A percentile compares a stretch with the other conserved stretches of the same genome.
Evolutionary conservation across 1,139 yeast genomes (phyloP).

Genomic region (Pneumocystis wakefieldiae): DNA sequence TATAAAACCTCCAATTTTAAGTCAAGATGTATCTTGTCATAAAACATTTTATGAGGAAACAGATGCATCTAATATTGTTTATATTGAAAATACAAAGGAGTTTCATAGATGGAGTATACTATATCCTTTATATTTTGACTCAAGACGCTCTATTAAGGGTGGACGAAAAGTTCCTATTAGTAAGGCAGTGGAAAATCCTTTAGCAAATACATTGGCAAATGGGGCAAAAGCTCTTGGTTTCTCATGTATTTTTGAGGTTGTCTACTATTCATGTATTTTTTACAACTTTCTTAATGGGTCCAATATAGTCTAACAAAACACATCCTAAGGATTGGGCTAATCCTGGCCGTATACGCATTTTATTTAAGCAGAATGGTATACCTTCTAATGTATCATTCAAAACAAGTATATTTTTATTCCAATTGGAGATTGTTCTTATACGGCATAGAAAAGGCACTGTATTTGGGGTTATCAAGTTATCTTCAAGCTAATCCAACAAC

Average conservation of each 20-base stretch:
- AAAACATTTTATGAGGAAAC: neutral
- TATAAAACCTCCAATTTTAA: neutral
- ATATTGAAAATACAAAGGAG: neutral
- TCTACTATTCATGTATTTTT: conserved; percentile 22
- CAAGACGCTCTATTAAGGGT: conserved; percentile 52
- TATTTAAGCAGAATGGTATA: conserved; percentile 29
- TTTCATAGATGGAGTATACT: conserved; percentile 20
- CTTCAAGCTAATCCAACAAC: conserved; percentile 59
- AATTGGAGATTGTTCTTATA: neutral
- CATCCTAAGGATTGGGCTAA: conserved; percentile 98
- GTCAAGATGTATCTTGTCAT: neutral
- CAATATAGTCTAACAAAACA: conserved; percentile 63
- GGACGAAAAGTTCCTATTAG: conserved; percentile 66
- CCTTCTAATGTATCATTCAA: conserved; percentile 11
- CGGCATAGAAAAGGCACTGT: conserved; percentile 46
- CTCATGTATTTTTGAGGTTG: conserved; percentile 26
- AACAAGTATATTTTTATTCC: conserved; percentile 11
- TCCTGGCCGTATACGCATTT: conserved; percentile 81
- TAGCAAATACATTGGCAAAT: conserved; percentile 68
- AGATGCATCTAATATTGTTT: neutral
- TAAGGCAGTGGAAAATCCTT: conserved; percentile 68
- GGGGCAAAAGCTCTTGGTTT: conserved; percentile 35
- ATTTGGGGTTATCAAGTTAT: conserved; percentile 46
- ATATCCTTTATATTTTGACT: conserved; percentile 89
- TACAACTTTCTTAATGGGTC: conserved; percentile 22